Conservation (phyloP, 1,139 yeast genomes). For the Geotrichum bryndzae region DNA sequence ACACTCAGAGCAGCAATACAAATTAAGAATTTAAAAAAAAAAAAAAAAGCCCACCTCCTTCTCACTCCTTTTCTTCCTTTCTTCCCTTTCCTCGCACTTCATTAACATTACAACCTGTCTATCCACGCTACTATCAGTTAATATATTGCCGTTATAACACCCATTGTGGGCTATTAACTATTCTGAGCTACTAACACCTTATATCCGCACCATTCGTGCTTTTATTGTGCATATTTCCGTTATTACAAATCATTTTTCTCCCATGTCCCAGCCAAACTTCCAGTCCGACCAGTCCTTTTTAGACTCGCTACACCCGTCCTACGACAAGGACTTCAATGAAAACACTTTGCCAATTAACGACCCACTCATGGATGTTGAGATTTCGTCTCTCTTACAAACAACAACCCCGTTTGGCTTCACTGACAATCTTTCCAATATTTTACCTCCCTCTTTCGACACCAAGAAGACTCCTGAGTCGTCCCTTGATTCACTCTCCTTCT, state of each 20-base stretch:
- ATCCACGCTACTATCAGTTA: too few relatives aligned
- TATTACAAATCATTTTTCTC: neutral
- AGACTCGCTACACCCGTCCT: slow-evolving; percentile 2
- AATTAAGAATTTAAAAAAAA: too few relatives aligned
- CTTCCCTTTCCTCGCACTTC: too few relatives aligned
- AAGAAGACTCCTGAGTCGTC: slow-evolving; percentile 13
- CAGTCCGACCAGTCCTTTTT: slow-evolving; percentile 9
- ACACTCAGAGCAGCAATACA: too few relatives aligned
- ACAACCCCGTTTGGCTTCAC: neutral
- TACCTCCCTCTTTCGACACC: slow-evolving; percentile 6
- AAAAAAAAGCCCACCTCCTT: too few relatives aligned
- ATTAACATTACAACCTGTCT: too few relatives aligned
- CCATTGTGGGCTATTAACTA: neutral
- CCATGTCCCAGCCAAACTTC: slow-evolving; percentile 8
- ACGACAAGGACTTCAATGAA: neutral
- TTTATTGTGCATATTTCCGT: neutral
- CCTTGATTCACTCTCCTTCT: slow-evolving; percentile 10
- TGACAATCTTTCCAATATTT: neutral
- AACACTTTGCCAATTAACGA: neutral
- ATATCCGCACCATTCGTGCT: neutral
- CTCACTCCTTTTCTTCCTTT: too few relatives aligned
- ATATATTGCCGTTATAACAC: neutral
- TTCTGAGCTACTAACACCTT: neutral
- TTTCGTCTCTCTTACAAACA: neutral
- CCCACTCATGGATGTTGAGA: neutral